These are phyloP conservation scores for Geranium incanum DNA, from an alignment of 441 rosid genomes.

Conservation along the genomic window DNA sequence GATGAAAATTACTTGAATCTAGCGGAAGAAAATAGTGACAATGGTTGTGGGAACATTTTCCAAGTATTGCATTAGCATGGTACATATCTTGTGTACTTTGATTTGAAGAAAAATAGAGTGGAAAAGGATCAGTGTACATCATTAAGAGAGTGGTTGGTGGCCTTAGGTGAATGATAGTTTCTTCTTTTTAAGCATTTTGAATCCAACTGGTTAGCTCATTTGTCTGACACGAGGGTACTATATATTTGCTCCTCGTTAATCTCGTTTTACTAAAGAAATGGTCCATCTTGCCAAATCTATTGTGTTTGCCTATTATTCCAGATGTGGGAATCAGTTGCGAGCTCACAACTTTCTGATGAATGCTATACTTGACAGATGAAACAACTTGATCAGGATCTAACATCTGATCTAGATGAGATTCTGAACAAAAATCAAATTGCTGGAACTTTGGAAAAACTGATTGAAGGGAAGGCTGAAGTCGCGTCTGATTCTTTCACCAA, in stretches of 20 bases:
- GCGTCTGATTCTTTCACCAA: slow-evolving; percentile 25
- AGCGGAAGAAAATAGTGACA: no score
- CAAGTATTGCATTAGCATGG: no score
- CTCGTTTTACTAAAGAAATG: neutral
- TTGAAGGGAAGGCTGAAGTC: slow-evolving; percentile 14
- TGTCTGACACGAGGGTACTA: neutral
- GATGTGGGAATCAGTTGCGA: slow-evolving; percentile 8
- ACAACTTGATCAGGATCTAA: slow-evolving; percentile 56
- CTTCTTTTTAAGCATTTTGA: neutral
- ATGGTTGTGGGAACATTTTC: no score
- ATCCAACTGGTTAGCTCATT: neutral
- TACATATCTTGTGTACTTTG: no score
- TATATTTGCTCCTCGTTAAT: neutral
- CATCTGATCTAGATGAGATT: slow-evolving; percentile 51
- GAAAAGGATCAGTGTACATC: neutral
- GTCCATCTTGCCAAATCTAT: neutral
- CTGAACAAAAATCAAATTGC: slow-evolving; percentile 28
- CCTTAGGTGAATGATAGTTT: neutral
- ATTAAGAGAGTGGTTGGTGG: neutral
- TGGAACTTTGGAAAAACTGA: slow-evolving; percentile 20
- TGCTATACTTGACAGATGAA: slow-evolving; percentile 34
- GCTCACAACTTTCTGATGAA: slow-evolving; percentile 8
- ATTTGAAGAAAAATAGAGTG: neutral
- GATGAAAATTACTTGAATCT: no score
- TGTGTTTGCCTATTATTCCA: slow-evolving; percentile 5